Conservation (phyloP, 1,284 basidiomycete species). For the Rhodotorula sp. region DNA sequence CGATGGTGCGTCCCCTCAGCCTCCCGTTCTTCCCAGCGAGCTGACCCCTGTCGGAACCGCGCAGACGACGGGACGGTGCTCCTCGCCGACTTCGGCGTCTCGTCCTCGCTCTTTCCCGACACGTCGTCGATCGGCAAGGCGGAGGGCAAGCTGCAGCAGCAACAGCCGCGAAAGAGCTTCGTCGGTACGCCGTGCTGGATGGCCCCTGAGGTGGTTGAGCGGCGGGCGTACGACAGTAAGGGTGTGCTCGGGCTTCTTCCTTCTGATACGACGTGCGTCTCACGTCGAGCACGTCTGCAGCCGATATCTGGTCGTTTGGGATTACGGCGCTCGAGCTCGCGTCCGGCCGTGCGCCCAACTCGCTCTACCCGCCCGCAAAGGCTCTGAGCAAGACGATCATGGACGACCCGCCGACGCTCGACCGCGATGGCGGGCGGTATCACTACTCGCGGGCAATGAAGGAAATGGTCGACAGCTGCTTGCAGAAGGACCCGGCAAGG, state of each 20-base stretch:
- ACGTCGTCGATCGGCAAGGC: slow-evolving; percentile 1
- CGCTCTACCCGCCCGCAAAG: slow-evolving; percentile 69
- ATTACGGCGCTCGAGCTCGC: slow-evolving; percentile 84
- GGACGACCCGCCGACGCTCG: slow-evolving; percentile 62
- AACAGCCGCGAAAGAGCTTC: slow-evolving; percentile 74
- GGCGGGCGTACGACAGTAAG: slow-evolving; percentile 76
- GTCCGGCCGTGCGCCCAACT: slow-evolving; percentile 77
- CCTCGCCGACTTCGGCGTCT: slow-evolving; percentile 83
- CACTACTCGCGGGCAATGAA: slow-evolving; percentile 80
- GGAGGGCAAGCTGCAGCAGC: not conserved
- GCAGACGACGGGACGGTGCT: slow-evolving; percentile 71
- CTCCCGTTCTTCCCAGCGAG: too few relatives aligned
- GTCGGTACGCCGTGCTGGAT: slow-evolving; percentile 94
- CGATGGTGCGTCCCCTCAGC: slow-evolving; percentile 60
- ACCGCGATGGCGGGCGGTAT: slow-evolving; percentile 69
- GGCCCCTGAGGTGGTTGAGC: slow-evolving; percentile 85
- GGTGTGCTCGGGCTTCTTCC: slow-evolving; percentile 25
- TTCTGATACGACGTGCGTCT: too few relatives aligned
- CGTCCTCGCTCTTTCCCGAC: slow-evolving; percentile 70
- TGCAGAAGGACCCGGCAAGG: slow-evolving; percentile 75
- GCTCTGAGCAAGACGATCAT: slow-evolving; percentile 67
- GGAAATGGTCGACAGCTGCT: slow-evolving; percentile 76
- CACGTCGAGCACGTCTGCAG: slow-evolving; percentile 49
- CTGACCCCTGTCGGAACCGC: not conserved
- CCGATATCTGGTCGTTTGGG: slow-evolving; percentile 90